Conservation (phyloP, 495 filamentous ascomycete genomes). For the Rhypophila decipiens region DNA sequence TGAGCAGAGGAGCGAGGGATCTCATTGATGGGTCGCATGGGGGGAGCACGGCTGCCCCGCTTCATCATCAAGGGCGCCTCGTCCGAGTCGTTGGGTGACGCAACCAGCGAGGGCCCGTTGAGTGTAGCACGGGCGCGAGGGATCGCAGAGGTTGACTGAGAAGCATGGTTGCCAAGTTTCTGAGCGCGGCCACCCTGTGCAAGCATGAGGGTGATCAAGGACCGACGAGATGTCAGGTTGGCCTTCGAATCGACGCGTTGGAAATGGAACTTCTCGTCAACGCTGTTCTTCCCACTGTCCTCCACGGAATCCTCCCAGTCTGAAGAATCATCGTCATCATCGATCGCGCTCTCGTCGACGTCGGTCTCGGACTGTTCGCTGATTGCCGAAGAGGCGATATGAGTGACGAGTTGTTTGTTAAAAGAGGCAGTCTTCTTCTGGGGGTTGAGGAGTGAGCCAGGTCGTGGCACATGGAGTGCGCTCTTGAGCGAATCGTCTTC, state of each 20-base stretch:
- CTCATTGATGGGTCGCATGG: constrained; percentile 54
- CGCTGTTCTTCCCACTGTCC: constrained; percentile 72
- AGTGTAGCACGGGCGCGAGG: constrained; percentile 63
- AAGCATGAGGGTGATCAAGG: constrained; percentile 84
- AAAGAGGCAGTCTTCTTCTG: constrained; percentile 82
- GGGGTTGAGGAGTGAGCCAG: constrained; percentile 36
- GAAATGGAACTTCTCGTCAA: constrained; percentile 75
- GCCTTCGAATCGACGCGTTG: constrained; percentile 83
- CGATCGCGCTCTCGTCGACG: constrained; percentile 75
- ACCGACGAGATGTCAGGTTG: constrained; percentile 78
- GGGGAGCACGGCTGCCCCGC: constrained; percentile 32
- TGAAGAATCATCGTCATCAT: constrained; percentile 80
- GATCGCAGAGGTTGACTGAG: constrained; percentile 77
- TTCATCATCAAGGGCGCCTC: constrained; percentile 67
- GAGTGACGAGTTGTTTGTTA: constrained; percentile 64
- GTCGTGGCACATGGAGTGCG: constrained; percentile 46
- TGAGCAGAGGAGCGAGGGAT: constrained; percentile 64
- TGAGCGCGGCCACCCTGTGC: constrained; percentile 59
- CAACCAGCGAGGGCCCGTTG: constrained; percentile 64
- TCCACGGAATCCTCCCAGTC: constrained; percentile 94
- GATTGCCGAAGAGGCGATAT: constrained; percentile 51
- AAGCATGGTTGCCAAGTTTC: constrained; percentile 58
- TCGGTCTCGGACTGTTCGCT: constrained; percentile 67
- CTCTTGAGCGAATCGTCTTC: constrained; percentile 76
- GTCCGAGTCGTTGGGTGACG: constrained; percentile 64